These are phyloP conservation scores for Chenopodium berlandieri DNA, from an alignment of 148 eudicot species.

Conservation along the genomic window DNA sequence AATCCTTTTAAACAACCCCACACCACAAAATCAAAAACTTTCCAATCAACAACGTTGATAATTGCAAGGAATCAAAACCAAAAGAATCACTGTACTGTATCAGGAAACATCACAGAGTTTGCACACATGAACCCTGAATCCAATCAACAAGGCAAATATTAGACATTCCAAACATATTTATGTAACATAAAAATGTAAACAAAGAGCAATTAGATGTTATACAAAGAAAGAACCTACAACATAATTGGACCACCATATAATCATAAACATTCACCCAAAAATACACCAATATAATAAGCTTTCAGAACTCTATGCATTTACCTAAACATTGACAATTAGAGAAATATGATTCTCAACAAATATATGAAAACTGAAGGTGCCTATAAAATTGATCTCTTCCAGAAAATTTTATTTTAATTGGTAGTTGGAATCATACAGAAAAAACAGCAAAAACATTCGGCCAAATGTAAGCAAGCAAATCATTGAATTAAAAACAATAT, in stretches of 20 bases:
- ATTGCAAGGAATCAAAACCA: conserved; percentile 15
- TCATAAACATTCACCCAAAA: background rate
- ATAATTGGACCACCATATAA: conserved; percentile 15
- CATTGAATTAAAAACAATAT: conserved; percentile 4
- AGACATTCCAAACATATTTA: background rate
- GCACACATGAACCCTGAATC: conserved; percentile 22
- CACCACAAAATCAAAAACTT: background rate
- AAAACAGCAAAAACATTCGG: background rate
- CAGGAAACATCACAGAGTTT: conserved; percentile 10
- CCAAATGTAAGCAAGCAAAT: conserved; percentile 15
- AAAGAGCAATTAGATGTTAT: background rate
- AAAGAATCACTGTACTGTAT: conserved; percentile 10
- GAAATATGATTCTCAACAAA: background rate
- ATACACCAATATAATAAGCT: background rate
- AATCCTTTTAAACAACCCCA: conserved; percentile 5
- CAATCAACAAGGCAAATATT: background rate
- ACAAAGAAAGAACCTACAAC: conserved; percentile 3
- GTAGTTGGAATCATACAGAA: background rate
- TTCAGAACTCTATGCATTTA: background rate
- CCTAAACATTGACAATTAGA: background rate
- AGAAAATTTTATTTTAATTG: background rate
- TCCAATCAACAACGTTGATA: conserved; percentile 1
- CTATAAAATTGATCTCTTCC: background rate
- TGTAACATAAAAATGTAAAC: background rate
- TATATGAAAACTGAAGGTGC: background rate